phyloP scores from a whole-genome alignment of 345 rosid genomes.

The Populus euphratica region DNA sequence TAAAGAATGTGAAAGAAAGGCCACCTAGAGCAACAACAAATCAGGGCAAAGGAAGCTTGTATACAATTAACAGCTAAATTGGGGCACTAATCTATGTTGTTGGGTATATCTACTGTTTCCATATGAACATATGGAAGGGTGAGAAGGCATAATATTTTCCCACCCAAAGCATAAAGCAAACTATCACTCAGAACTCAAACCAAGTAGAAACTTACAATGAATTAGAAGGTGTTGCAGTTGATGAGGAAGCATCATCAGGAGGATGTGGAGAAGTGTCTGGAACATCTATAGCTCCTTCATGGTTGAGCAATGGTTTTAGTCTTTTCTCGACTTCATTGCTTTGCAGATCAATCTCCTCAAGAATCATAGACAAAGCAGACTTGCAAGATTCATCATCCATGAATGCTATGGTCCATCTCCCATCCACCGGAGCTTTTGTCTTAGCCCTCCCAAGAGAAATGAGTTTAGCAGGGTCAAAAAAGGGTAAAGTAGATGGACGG shows the following conservation, averaged over 20 bases:
- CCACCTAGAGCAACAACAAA: slow-evolving; percentile 30
- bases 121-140: slow-evolving; percentile 31
- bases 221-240: slow-evolving; percentile 12
- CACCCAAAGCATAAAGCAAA: slow-evolving; percentile 28
- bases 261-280: slow-evolving; percentile 16
- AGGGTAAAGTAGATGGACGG: slow-evolving; percentile 73
- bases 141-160: slow-evolving; percentile 22
- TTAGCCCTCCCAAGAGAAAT: slow-evolving; percentile 34
- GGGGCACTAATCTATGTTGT: slow-evolving; percentile 43
- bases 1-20: slow-evolving; percentile 22
- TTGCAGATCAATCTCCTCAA: slow-evolving; percentile 57
- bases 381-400: slow-evolving; percentile 72
- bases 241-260: slow-evolving; percentile 22
- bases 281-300: slow-evolving; percentile 41
- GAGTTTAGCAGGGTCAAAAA: slow-evolving; percentile 52
- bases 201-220: slow-evolving; percentile 17
- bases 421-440: slow-evolving; percentile 76
- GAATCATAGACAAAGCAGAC: slow-evolving; percentile 63
- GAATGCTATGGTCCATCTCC: slow-evolving; percentile 96
- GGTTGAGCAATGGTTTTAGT: slow-evolving; percentile 56
- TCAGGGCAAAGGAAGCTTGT: slow-evolving; percentile 24
- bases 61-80: slow-evolving; percentile 46
- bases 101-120: slow-evolving; percentile 33
- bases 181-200: slow-evolving; percentile 19
- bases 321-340: slow-evolving; percentile 71